Evolutionary conservation across 1,284 basidiomycete species (phyloP).

Genomic region (Rhodotorula sp.): DNA sequence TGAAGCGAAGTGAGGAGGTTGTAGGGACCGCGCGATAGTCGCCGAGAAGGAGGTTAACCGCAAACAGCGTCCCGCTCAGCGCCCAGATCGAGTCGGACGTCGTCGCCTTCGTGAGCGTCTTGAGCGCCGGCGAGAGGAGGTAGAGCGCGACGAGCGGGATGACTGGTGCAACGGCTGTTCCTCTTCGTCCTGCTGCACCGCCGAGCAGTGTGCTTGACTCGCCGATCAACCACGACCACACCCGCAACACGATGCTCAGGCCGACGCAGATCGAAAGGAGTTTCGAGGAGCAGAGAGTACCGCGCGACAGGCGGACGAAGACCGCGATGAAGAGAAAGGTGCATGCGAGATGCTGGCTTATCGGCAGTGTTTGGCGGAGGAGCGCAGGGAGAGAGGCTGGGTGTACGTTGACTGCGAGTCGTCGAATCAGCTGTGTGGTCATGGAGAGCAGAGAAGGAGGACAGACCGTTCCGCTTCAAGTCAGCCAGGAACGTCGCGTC

Average conservation of each 20-base stretch:
- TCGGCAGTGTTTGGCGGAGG: constrained; percentile 68
- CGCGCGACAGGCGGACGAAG: constrained; percentile 70
- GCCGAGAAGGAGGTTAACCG: constrained; percentile 63
- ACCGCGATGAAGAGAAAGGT: constrained; percentile 78
- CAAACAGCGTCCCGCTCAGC: constrained; percentile 66
- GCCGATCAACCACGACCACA: constrained; percentile 52
- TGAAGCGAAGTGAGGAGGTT: constrained; percentile 44
- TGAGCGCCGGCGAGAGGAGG: constrained; percentile 84
- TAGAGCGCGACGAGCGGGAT: constrained; percentile 84
- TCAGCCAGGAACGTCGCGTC: constrained; percentile 41
- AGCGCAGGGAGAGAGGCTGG: constrained; percentile 72
- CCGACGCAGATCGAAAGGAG: constrained; percentile 48
- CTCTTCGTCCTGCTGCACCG: constrained; percentile 31
- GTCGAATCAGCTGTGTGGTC: too few species aligned
- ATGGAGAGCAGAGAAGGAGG: not conserved
- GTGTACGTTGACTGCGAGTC: constrained; percentile 64
- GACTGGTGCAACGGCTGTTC: constrained; percentile 53
- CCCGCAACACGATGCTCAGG: constrained; percentile 67
- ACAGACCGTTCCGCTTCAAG: constrained; percentile 45
- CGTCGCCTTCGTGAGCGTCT: constrained; percentile 88
- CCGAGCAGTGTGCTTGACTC: constrained; percentile 5
- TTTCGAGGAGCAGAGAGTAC: constrained; percentile 50
- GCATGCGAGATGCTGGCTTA: constrained; percentile 79
- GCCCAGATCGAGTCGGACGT: constrained; percentile 98
- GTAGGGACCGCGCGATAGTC: constrained; percentile 58